These are phyloP conservation scores for Massarina eburnea DNA, from an alignment of 2,329 filamentous ascomycete species.

Conservation along the genomic window DNA sequence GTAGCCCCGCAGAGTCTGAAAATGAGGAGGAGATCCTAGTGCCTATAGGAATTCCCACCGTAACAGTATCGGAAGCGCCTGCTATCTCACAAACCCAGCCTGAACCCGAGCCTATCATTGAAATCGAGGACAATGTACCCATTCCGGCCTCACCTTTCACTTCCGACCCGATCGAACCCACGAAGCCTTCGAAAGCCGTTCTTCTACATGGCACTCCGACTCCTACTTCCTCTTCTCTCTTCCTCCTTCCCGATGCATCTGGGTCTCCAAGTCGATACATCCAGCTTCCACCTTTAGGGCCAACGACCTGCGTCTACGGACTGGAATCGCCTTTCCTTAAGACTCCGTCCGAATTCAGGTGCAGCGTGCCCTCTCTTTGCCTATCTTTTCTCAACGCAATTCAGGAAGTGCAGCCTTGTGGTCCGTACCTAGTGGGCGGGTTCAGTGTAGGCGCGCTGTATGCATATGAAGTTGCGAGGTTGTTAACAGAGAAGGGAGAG, in stretches of 20 bases:
- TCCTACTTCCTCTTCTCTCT: not conserved
- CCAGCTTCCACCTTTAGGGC: not conserved
- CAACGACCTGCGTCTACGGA: not conserved
- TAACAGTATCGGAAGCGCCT: not conserved
- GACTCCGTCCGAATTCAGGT: not conserved
- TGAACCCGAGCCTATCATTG: not conserved
- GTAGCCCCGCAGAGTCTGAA: not conserved
- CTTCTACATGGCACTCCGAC: not conserved
- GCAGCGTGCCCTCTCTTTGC: not conserved
- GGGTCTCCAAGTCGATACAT: slow-evolving; percentile 2
- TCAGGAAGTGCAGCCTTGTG: slow-evolving; percentile 29
- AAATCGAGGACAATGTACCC: not conserved
- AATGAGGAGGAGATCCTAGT: not conserved
- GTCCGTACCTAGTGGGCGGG: slow-evolving; percentile 42
- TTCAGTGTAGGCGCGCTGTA: slow-evolving; percentile 41
- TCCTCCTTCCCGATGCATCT: slow-evolving; percentile 1
- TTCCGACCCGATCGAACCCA: no score
- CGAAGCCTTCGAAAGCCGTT: not conserved
- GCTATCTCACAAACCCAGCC: not conserved
- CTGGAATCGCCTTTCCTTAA: slow-evolving; percentile 7
- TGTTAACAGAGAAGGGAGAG: slow-evolving; percentile 1
- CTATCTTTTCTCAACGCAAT: slow-evolving; percentile 1
- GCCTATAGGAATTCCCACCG: not conserved
- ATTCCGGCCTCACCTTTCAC: not conserved
- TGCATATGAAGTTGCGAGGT: slow-evolving; percentile 36